phyloP scores from a whole-genome alignment of 2,329 filamentous ascomycete species.

The Cladosporium phlei region DNA sequence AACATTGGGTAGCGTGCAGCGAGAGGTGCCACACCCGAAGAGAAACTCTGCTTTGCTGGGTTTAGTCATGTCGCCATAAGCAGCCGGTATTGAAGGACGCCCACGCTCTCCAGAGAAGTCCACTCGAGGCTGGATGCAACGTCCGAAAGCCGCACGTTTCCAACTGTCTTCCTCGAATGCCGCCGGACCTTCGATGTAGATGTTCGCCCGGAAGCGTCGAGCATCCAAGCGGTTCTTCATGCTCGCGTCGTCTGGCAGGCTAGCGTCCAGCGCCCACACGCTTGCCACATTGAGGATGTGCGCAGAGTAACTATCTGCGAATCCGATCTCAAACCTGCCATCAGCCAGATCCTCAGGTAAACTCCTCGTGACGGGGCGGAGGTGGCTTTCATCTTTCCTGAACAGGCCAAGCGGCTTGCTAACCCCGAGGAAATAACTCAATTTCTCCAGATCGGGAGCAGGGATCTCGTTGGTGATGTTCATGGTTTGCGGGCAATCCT shows the following conservation, averaged over 20 bases:
- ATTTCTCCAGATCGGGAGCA: conserved; percentile 55
- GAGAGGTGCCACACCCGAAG: conserved; percentile 59
- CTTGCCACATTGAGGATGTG: conserved; percentile 64
- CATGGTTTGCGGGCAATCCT: conserved; percentile 48
- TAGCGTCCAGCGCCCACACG: conserved; percentile 55
- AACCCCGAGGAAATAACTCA: conserved; percentile 62
- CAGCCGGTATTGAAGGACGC: no score
- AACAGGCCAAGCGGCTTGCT: conserved; percentile 64
- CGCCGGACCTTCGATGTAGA: conserved; percentile 60
- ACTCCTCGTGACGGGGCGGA: conserved; percentile 56
- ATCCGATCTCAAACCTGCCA: conserved; percentile 61
- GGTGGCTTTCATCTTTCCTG: conserved; percentile 52
- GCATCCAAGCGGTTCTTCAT: conserved; percentile 51
- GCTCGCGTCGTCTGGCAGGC: conserved; percentile 50
- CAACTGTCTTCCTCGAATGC: conserved; percentile 68
- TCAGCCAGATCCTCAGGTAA: conserved; percentile 55
- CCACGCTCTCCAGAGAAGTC: not conserved
- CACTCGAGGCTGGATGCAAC: conserved; percentile 14
- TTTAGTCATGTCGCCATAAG: not conserved
- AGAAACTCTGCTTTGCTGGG: conserved; percentile 42
- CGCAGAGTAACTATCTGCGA: conserved; percentile 68
- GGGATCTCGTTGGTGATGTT: conserved; percentile 44
- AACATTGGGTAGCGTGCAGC: conserved; percentile 69
- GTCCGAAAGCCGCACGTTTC: conserved; percentile 55
- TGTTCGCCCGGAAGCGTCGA: conserved; percentile 65